Evolutionary conservation across 495 filamentous ascomycete species (phyloP), one percentile per base, ranked within the genome.

Genomic region (Sphaerosporella brunnea): DNA sequence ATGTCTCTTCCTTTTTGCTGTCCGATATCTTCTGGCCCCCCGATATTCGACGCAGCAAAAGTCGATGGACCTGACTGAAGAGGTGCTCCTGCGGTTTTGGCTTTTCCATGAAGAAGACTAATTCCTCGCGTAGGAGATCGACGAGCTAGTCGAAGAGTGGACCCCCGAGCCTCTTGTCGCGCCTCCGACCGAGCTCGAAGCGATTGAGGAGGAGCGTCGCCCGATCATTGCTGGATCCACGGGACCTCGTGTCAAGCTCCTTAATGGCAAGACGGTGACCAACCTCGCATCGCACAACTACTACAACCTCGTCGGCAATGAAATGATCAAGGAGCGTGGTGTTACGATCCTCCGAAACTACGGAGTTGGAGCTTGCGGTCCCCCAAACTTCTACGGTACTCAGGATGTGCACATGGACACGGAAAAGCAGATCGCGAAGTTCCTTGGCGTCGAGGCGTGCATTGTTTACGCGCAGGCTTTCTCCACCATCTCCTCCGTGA

Each of bases 401-500:
- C 92, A 99, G 61, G 90, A 99, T 66, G 86, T 99, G 16, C 92
- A 99, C 64, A 85, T 95, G 75, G 84, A 88, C 67, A 83, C 82
- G 1, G 92, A 99, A 63, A 79, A 82, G 34, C 87, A 99, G 63
- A 85, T 99, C 60, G 84, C 90, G 2, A 71, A 78, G 18, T 90
- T 82, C 63, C 64, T 99, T 11, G 90, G 90, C 7, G 79, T 81
- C 15, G 73, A 84, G 26, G 78, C 78, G 26, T 90, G 84, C 60
- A 95, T 99, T 51, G 72, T 96, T 38, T 96, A 99, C 62, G 78
- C 90, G 0, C 90, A 99, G 57, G 79, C 86, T 0, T 95, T 99
- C 60, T 87, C 82, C 4, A 94, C 90, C 28, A 93, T 96, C 48
- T 83, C 80, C 0, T 83, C 78, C 61, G 86, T 96, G 40, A 93